These are phyloP conservation scores for Angomonas ambiguus DNA, from an alignment of 208 protist genomes.

Conservation along the genomic window DNA sequence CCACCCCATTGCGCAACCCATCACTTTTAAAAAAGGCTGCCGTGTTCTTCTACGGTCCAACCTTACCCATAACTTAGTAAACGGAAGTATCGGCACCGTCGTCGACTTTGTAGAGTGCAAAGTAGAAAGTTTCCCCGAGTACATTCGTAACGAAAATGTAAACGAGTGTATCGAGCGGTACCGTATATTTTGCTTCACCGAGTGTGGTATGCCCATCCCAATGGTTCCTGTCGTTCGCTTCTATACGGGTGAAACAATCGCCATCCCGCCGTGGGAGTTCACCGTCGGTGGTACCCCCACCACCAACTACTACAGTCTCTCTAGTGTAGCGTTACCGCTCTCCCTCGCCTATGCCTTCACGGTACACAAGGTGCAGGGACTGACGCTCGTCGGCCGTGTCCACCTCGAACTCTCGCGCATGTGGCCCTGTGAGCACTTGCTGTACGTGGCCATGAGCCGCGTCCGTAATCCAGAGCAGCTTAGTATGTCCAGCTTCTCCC, in stretches of 20 bases:
- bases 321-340: constrained; percentile 66
- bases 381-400: constrained; percentile 76
- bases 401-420: constrained; percentile 84
- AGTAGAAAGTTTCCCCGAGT: constrained; percentile 36
- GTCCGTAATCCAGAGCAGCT: constrained; percentile 89
- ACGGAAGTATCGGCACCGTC: constrained; percentile 86
- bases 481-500: constrained; percentile 67
- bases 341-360: constrained; percentile 89
- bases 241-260: constrained; percentile 61
- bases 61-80: constrained; percentile 76
- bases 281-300: constrained; percentile 59
- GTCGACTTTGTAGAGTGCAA: constrained; percentile 20
- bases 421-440: constrained; percentile 83
- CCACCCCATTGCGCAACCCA: constrained; percentile 51
- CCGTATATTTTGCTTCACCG: constrained; percentile 29
- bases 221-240: constrained; percentile 79
- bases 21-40: constrained; percentile 80
- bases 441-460: constrained; percentile 90
- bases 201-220: neutral
- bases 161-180: neutral
- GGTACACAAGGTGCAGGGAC: constrained; percentile 90
- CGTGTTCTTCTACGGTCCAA: constrained; percentile 89
- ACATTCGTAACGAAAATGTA: constrained; percentile 9
- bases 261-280: constrained; percentile 64
- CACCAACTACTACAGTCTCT: constrained; percentile 84